A percentile compares a stretch with the other conserved stretches of the same genome.
phyloP scores from a whole-genome alignment of 306 rosid species.

The Geum urbanum region DNA sequence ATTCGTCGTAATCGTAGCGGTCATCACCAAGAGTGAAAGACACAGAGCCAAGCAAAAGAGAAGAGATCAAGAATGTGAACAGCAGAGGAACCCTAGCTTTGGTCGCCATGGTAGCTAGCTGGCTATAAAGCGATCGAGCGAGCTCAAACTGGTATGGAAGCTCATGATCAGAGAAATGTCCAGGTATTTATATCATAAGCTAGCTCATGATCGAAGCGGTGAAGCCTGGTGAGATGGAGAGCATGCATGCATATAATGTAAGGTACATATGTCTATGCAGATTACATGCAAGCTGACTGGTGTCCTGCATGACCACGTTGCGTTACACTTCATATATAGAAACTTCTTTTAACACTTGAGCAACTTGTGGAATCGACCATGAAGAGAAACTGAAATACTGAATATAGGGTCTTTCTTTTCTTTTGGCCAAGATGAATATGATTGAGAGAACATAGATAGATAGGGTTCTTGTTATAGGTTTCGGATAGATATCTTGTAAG shows the following conservation, averaged over 20 bases:
- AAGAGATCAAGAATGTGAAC: neutral
- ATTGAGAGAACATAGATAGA: no score
- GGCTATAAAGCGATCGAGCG: no score
- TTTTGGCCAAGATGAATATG: no score
- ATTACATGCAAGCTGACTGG: neutral
- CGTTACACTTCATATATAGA: no score
- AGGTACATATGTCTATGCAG: conserved; percentile 1
- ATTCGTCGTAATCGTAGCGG: neutral
- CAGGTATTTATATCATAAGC: neutral
- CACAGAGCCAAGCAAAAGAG: neutral
- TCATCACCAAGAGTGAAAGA: conserved; percentile 1
- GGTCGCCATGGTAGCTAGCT: neutral
- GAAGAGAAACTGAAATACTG: no score
- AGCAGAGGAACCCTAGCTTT: neutral
- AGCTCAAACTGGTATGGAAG: no score
- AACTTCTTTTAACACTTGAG: no score
- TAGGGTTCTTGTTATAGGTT: no score
- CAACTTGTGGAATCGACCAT: no score
- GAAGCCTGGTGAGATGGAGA: neutral
- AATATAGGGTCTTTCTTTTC: no score
- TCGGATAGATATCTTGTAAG: no score
- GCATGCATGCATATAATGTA: neutral
- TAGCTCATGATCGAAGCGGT: neutral
- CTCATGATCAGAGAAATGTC: neutral
- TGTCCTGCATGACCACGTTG: neutral